Conservation (phyloP, 768 basidiomycete genomes). For the Chalciporus pseudorubinellus region DNA sequence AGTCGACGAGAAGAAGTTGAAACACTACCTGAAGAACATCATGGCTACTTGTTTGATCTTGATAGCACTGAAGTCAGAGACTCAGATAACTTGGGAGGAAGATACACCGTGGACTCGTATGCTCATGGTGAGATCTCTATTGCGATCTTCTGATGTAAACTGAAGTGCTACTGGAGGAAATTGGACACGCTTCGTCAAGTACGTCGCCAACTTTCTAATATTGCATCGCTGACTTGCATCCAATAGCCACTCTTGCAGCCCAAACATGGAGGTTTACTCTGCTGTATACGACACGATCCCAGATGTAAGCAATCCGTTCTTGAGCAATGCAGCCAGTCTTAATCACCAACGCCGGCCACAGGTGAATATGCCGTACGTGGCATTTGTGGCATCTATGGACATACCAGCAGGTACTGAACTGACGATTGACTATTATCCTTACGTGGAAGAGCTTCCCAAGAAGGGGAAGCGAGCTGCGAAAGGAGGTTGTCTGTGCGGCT, state of each 20-base stretch:
- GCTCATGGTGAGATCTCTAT: constrained; percentile 41
- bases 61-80: constrained; percentile 50
- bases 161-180: constrained; percentile 47
- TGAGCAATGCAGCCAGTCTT: not conserved
- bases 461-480: constrained; percentile 28
- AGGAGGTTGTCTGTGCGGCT: constrained; percentile 38
- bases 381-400: constrained; percentile 49
- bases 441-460: constrained; percentile 19
- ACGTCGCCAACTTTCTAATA: constrained; percentile 17
- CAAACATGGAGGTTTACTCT: constrained; percentile 55
- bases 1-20: constrained; percentile 47
- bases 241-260: constrained; percentile 65
- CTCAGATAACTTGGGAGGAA: constrained; percentile 29
- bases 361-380: constrained; percentile 62
- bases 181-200: constrained; percentile 79
- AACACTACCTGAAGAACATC: constrained; percentile 34
- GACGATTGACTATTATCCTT: constrained; percentile 64
- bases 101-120: constrained; percentile 58
- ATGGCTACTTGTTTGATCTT: constrained; percentile 59
- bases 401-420: constrained; percentile 56
- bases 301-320: constrained; percentile 35
- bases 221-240: constrained; percentile 3
- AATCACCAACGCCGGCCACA: constrained; percentile 21
- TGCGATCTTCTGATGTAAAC: not conserved
- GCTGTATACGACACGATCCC: constrained; percentile 64